phyloP scores from a whole-genome alignment of 768 basidiomycete species.

The Hydnomerulius pinastri region DNA sequence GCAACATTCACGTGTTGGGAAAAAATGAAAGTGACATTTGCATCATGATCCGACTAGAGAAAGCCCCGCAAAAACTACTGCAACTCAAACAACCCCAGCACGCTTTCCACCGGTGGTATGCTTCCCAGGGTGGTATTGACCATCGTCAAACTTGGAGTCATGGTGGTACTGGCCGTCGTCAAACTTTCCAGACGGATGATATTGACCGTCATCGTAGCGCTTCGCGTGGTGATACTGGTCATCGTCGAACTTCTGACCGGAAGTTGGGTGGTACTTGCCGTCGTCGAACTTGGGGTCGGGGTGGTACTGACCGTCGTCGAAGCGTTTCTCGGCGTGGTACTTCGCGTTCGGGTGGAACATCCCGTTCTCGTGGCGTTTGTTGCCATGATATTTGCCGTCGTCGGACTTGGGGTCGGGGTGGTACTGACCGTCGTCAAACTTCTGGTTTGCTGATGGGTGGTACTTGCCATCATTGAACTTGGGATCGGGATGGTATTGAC shows the following conservation, averaged over 20 bases:
- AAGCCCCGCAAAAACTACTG: neutral
- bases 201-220: conserved; percentile 6
- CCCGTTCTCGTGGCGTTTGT: neutral
- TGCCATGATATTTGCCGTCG: conserved; percentile 3
- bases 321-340: conserved; percentile 3
- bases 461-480: conserved; percentile 7
- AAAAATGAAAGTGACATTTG: conserved; percentile 3
- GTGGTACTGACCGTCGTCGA: conserved; percentile 20
- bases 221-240: conserved; percentile 9
- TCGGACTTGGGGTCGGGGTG: neutral
- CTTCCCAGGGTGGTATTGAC: conserved; percentile 3
- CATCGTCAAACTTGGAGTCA: conserved; percentile 6
- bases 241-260: neutral
- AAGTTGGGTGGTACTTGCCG: conserved; percentile 4
- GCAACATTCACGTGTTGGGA: neutral
- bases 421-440: conserved; percentile 7
- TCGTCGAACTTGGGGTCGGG: neutral
- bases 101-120: neutral
- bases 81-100: neutral
- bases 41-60: neutral
- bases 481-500: conserved; percentile 13
- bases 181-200: neutral
- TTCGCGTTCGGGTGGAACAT: neutral
- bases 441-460: neutral
- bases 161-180: conserved; percentile 18